These are phyloP conservation scores for Skeletonema costatum DNA, from an alignment of 108 stramenopile species.

Conservation along the genomic window DNA sequence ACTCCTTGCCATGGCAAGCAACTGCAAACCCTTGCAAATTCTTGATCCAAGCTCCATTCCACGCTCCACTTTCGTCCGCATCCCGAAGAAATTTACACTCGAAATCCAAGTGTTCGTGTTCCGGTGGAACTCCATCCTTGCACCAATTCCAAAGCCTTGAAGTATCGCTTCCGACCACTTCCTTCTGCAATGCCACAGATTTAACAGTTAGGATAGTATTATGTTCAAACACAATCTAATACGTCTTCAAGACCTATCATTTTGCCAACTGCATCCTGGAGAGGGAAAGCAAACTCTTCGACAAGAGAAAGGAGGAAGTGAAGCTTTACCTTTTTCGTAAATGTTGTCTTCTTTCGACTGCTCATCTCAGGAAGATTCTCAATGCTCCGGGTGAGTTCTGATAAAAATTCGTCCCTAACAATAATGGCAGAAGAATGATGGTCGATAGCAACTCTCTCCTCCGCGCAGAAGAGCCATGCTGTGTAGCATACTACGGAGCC, in stretches of 20 bases:
- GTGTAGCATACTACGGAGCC: constrained; percentile 30
- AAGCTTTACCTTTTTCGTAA: constrained; percentile 14
- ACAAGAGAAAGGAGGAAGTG: constrained; percentile 20
- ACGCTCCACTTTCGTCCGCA: no score
- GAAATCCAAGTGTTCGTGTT: no score
- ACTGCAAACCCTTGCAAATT: no score
- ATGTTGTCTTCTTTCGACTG: constrained; percentile 13
- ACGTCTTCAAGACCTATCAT: constrained; percentile 20
- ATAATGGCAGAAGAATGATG: constrained; percentile 16
- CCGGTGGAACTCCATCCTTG: no score
- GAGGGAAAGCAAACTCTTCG: constrained; percentile 35
- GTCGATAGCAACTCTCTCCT: constrained; percentile 16
- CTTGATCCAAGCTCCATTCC: no score
- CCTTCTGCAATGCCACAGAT: neutral
- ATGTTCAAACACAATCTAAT: neutral
- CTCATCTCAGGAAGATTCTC: constrained; percentile 30
- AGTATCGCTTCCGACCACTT: no score
- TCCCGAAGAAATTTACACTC: no score
- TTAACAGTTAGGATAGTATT: neutral
- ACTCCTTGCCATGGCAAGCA: no score
- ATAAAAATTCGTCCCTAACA: constrained; percentile 30
- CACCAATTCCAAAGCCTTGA: no score
- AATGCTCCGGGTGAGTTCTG: constrained; percentile 27
- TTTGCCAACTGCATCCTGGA: constrained; percentile 17
- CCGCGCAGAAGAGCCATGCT: constrained; percentile 45